Conservation (phyloP, 1,284 basidiomycete genomes). For the Gomphus bonarii region DNA sequence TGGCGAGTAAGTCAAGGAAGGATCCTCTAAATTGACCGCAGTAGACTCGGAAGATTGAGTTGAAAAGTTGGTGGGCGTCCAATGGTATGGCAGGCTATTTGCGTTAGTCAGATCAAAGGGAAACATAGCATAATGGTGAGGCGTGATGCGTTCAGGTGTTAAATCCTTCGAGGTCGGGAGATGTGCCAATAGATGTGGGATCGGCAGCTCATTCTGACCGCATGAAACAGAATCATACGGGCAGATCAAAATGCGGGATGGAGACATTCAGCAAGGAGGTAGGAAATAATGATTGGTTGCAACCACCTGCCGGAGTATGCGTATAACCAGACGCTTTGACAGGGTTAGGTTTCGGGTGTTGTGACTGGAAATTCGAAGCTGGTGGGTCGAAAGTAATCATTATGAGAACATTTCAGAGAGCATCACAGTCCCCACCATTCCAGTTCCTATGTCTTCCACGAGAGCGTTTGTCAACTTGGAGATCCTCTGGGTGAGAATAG, state of each 20-base stretch:
- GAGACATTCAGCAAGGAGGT: not conserved
- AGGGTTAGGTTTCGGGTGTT: slow-evolving; percentile 27
- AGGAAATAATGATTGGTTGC: not conserved
- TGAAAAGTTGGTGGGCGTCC: not conserved
- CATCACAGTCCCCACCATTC: slow-evolving; percentile 29
- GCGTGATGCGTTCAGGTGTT: slow-evolving; percentile 21
- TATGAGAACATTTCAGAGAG: not conserved
- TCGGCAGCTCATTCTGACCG: slow-evolving; percentile 18
- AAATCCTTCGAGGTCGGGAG: slow-evolving; percentile 24
- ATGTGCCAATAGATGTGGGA: slow-evolving; percentile 26
- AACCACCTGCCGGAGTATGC: slow-evolving; percentile 42
- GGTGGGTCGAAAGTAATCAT: not conserved
- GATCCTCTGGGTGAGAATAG: slow-evolving; percentile 44
- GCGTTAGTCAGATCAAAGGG: slow-evolving; percentile 2
- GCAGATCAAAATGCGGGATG: not conserved
- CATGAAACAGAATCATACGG: not conserved
- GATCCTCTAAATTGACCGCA: not conserved
- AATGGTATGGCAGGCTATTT: slow-evolving; percentile 4
- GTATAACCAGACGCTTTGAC: slow-evolving; percentile 43
- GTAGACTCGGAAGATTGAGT: not conserved
- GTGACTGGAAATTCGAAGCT: slow-evolving; percentile 50
- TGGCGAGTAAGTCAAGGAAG: not conserved
- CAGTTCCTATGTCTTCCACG: slow-evolving; percentile 38
- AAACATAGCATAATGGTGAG: slow-evolving; percentile 16
- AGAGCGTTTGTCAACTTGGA: slow-evolving; percentile 58